Base-by-base conservation (phyloP, 495 filamentous ascomycete genomes). In the Xylaria venustula region DNA sequence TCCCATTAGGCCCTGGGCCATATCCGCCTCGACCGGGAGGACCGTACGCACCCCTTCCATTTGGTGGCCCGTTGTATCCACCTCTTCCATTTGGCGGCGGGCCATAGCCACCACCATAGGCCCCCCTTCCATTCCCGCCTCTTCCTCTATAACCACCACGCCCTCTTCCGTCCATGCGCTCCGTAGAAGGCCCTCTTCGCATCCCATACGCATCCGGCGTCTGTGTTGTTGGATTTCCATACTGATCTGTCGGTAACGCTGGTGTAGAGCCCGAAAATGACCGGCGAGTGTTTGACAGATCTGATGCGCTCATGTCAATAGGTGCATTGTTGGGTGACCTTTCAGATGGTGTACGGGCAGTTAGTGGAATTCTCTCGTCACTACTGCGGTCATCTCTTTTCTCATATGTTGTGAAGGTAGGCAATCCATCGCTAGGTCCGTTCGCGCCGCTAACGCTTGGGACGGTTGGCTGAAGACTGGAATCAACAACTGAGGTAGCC, bases 331-430 rank as follows among this genome's bases (percentile, higher is more conserved):
- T 75, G 7, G 75, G 76, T 1, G 80, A 81, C 25, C 75, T 72
- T n/a, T 79, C 74, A n/a, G 80, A 75, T 7, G 79, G 75, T 52
- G 85, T 87, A 58, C 81, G 75, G 19, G 41, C 78, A 34, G 93
- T 97, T 25, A 98, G 74, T 0, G 92, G 92, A n/a, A 89, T 86
- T 30, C 86, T 81, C 70, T 97, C 94, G 49, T 97, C 94, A 59
- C 84, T 88, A 41, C 76, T 77, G 36, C 75, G 81, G 11, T 83
- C 82, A 32, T 82, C 78, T 52, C 77, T 79, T 58, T 87, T 88
- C 55, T 93, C 91, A 67, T 88, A 97, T 0, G 91, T 83, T 8
- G 92, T 88, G 74, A 95, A 96, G 30, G 85, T 81, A 1, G 90
- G 84, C 11, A 86, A 70, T 28, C 86, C 86, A 58, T 93, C 86